Evolutionary conservation across 2,329 filamentous ascomycete genomes (phyloP).

Genomic region (Fusarium zealandicum): DNA sequence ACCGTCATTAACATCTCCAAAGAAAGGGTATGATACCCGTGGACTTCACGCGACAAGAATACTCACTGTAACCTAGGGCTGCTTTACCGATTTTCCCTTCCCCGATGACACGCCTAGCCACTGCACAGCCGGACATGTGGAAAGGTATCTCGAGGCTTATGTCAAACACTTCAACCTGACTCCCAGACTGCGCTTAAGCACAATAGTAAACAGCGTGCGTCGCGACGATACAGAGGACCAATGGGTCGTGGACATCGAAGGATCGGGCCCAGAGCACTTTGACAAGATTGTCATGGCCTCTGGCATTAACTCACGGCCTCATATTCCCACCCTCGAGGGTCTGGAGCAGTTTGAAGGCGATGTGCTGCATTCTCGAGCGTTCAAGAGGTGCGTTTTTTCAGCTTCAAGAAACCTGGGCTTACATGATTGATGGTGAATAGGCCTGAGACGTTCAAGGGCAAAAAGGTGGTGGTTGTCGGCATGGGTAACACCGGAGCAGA

Average conservation of each 20-base stretch:
- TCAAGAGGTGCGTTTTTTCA: slow-evolving; percentile 42
- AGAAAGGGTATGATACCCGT: slow-evolving; percentile 32
- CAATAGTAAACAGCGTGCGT: slow-evolving; percentile 27
- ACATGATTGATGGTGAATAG: slow-evolving; percentile 9
- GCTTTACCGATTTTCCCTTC: slow-evolving; percentile 49
- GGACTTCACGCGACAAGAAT: accelerated
- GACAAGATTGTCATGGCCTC: slow-evolving; percentile 50
- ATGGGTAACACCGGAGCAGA: slow-evolving; percentile 49
- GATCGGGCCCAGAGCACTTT: slow-evolving; percentile 34
- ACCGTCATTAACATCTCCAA: slow-evolving; percentile 46
- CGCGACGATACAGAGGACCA: slow-evolving; percentile 27
- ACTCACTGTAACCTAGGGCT: slow-evolving; percentile 36
- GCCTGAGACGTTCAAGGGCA: slow-evolving; percentile 46
- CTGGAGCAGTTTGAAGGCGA: slow-evolving; percentile 48
- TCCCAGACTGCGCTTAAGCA: slow-evolving; percentile 38
- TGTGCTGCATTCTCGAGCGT: slow-evolving; percentile 50
- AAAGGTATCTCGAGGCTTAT: slow-evolving; percentile 46
- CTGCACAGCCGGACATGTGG: slow-evolving; percentile 37
- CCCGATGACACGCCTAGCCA: slow-evolving; percentile 38
- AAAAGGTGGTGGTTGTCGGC: slow-evolving; percentile 54
- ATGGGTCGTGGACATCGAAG: slow-evolving; percentile 44
- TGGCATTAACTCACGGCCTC: slow-evolving; percentile 46
- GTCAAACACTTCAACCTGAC: slow-evolving; percentile 44
- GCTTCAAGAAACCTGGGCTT: no score
- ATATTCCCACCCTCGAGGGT: slow-evolving; percentile 47